Evolutionary conservation across 176 grass and related monocot species (phyloP).

Genomic region (sorghum (Sorghum bicolor)): Sorghum_bicolor_NCBIv3 NC_012872.2:61148001-61148500

Average conservation of each 20-base stretch:
- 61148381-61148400: too few species aligned
- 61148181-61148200: background rate
- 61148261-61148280: slow-evolving; percentile 12
- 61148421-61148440: too few species aligned
- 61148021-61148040: slow-evolving; percentile 2
- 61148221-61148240: background rate
- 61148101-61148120: slow-evolving; percentile 50
- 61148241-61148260: background rate
- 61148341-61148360: background rate
- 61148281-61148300: slow-evolving; percentile 1
- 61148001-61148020: slow-evolving; percentile 27
- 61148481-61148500: too few species aligned
- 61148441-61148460: too few species aligned
- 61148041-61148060: background rate
- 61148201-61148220: slow-evolving; percentile 11
- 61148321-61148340: background rate
- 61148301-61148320: background rate
- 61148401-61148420: too few species aligned
- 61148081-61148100: slow-evolving; percentile 25
- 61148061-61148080: background rate
- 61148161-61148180: background rate
- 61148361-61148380: too few species aligned
- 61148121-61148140: slow-evolving; percentile 23
- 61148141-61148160: background rate
- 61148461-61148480: too few species aligned